Evolutionary conservation across 192 early-diverging fungal species (phyloP).

Genomic region (Umbelopsis isabellina): DNA sequence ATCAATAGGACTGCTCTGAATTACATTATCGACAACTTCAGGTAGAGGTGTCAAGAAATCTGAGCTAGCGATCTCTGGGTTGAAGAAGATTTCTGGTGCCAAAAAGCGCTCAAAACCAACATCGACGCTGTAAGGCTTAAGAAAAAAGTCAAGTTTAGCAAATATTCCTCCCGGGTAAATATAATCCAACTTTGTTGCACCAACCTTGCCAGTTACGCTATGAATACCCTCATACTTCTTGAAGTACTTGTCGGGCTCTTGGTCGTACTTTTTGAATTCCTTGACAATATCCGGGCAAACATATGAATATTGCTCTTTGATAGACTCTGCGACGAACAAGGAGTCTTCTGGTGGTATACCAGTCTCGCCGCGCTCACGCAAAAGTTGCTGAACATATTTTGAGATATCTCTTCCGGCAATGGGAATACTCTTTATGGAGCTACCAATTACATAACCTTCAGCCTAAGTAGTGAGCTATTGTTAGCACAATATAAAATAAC

Average conservation of each 20-base stretch:
- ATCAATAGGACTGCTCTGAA: slow-evolving; percentile 97
- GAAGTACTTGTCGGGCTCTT: slow-evolving; percentile 88
- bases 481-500: neutral
- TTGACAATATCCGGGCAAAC: slow-evolving; percentile 97
- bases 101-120: slow-evolving; percentile 98
- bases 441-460: slow-evolving; percentile 97
- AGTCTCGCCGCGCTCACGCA: slow-evolving; percentile 94
- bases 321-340: slow-evolving; percentile 89
- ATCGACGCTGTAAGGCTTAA: slow-evolving; percentile 88
- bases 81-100: slow-evolving; percentile 99
- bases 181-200: neutral
- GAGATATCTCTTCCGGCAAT: slow-evolving; percentile 99
- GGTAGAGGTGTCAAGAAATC: slow-evolving; percentile 97
- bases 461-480: slow-evolving; percentile 56
- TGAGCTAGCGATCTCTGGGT: slow-evolving; percentile 95
- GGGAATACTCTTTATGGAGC: slow-evolving; percentile 97
- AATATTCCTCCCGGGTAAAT: neutral
- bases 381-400: slow-evolving; percentile 95
- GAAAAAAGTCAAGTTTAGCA: neutral
- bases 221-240: slow-evolving; percentile 86
- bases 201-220: slow-evolving; percentile 82
- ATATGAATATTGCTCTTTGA: slow-evolving; percentile 98
- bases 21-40: slow-evolving; percentile 93
- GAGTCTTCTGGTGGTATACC: slow-evolving; percentile 97
- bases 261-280: slow-evolving; percentile 93